phyloP scores from a whole-genome alignment of 306 rosid species.

The Styphnolobium japonicum region DNA sequence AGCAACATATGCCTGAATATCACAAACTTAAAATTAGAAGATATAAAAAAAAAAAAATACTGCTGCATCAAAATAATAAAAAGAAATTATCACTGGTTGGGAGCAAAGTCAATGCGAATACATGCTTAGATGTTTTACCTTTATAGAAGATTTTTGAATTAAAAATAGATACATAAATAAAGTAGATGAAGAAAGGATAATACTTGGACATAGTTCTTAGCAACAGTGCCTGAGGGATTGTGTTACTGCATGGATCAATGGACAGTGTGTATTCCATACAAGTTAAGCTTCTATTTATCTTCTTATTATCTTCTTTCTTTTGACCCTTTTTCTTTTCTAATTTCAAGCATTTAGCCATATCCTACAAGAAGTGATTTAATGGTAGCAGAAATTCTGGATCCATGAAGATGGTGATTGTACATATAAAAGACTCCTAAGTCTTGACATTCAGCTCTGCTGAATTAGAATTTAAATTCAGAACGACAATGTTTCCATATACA shows the following conservation, averaged over 20 bases:
- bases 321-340: not conserved
- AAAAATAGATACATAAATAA: slow-evolving; percentile 1
- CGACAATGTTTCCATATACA: not conserved
- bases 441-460: not conserved
- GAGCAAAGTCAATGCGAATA: not conserved
- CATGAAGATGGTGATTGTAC: not conserved
- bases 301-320: not conserved
- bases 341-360: not conserved
- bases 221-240: not conserved
- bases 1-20: slow-evolving; percentile 72
- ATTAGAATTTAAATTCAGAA: not conserved
- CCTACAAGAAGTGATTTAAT: not conserved
- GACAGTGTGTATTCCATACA: not conserved
- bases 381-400: not conserved
- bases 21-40: not conserved
- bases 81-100: not conserved
- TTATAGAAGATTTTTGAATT: not conserved
- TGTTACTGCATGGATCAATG: not conserved
- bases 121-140: not conserved
- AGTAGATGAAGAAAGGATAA: not conserved
- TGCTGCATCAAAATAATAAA: not conserved
- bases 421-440: slow-evolving; percentile 2
- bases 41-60: not conserved
- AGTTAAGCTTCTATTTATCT: not conserved
- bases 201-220: not conserved